Evolutionary conservation across 176 grass and related monocot species (phyloP).

Genomic region (Echinochloa phyllopogon): DNA sequence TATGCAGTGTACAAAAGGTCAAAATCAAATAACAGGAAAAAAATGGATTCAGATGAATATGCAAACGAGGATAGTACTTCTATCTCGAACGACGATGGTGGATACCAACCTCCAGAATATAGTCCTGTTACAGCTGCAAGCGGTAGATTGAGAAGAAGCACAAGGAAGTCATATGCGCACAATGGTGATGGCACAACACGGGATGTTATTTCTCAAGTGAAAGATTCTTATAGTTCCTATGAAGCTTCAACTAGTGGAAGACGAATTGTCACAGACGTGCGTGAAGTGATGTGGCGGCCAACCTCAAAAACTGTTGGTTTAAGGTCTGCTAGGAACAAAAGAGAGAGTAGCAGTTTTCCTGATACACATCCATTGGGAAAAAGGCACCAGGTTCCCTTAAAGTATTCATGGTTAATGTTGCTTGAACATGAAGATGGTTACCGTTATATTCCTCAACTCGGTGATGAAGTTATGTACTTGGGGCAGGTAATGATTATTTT

Average conservation of each 20-base stretch:
- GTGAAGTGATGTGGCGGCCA: slow-evolving; percentile 57
- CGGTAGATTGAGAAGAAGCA: slow-evolving; percentile 55
- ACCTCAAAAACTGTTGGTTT: slow-evolving; percentile 67
- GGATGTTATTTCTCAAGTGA: slow-evolving; percentile 49
- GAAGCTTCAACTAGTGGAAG: slow-evolving; percentile 83
- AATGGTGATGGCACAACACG: slow-evolving; percentile 35
- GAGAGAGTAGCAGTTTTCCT: slow-evolving; percentile 60
- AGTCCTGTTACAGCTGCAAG: slow-evolving; percentile 59
- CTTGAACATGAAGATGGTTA: slow-evolving; percentile 91
- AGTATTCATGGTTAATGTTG: slow-evolving; percentile 93
- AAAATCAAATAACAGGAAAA: slow-evolving; percentile 64
- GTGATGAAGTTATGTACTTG: slow-evolving; percentile 89
- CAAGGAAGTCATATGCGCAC: slow-evolving; percentile 46
- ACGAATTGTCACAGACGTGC: slow-evolving; percentile 43
- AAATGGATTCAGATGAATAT: slow-evolving; percentile 54
- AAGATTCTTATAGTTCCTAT: slow-evolving; percentile 58
- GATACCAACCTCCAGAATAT: slow-evolving; percentile 56
- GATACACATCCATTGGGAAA: slow-evolving; percentile 58
- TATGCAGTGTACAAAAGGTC: slow-evolving; percentile 82
- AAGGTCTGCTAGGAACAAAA: slow-evolving; percentile 85
- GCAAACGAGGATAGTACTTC: slow-evolving; percentile 74
- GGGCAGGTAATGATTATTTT: slow-evolving; percentile 66
- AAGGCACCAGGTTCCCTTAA: slow-evolving; percentile 54
- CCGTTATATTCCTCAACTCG: slow-evolving; percentile 93
- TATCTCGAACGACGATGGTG: slow-evolving; percentile 64